Base-by-base conservation (phyloP, 148 eudicot genomes). In the Pharnaceum exiguum region DNA sequence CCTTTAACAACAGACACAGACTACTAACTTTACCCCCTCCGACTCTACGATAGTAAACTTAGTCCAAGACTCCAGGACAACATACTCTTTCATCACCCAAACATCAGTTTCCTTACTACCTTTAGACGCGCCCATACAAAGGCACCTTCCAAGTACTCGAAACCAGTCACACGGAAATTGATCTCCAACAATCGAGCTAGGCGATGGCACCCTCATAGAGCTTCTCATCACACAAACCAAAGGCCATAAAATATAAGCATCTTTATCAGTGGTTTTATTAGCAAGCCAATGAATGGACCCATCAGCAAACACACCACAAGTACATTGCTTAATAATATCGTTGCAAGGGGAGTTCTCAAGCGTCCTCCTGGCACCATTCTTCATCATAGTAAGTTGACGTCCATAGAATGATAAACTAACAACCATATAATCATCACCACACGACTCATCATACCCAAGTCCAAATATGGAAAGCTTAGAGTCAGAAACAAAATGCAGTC, bases 361-460 rank as follows among this genome's bases (percentile, higher is more conserved):
- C 28, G 23, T 23, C 13, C 32, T 54, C 60, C 60, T 42, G 15
- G 19, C n/a, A 64, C 33, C 45, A 42, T 25, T 44, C 24, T 5
- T 53, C 35, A 62, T 30, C 19, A 60, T 53, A 13, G 9, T 7
- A 46, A n/a, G n/a, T n/a, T 31, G n/a, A 21, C 4, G 7, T 8
- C 32, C 38, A 32, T 2, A 2, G 29, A 22, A n/a, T 24, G 18
- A 60, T 10, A 49, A 0, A 1, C 18, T 18, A 13, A 61, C 47
- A 15, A 61, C 26, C 56, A 48, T 61, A 11, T 36, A 61, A 38
- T 61, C 66, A 49, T 61, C 66, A 5, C 2, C 38, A 38, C 37
- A n/a, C n/a, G n/a, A 10, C 13, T 55, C 18, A 49, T 61, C 57
- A 27, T 67, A 67, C 50, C 70, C 69, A 46, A 65, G 39, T 47